These are phyloP conservation scores for Clavulina sp. DNA, from an alignment of 768 basidiomycete genomes.

Conservation along the genomic window DNA sequence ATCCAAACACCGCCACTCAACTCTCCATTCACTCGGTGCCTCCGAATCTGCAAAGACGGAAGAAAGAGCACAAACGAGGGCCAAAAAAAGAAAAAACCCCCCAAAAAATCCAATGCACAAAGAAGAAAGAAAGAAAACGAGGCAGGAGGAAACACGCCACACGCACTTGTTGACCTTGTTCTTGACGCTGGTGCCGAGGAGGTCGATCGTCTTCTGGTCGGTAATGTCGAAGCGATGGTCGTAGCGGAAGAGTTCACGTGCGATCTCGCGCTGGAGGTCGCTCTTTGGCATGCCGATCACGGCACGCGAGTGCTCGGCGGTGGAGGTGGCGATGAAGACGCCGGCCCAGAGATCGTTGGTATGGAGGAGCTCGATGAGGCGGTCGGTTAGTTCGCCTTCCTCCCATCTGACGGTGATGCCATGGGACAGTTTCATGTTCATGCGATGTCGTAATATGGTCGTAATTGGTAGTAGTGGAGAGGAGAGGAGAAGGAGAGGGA, in stretches of 20 bases:
- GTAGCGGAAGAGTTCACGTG: constrained; percentile 10
- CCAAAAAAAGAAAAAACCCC: too few relatives aligned
- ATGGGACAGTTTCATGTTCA: too few relatives aligned
- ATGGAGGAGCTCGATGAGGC: constrained; percentile 9
- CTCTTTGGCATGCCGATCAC: constrained; percentile 11
- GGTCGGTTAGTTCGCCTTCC: constrained; percentile 13
- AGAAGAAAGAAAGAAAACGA: too few relatives aligned
- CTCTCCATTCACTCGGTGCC: too few relatives aligned
- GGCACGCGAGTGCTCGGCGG: constrained; percentile 5
- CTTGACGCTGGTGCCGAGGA: constrained; percentile 12
- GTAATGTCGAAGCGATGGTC: constrained; percentile 11
- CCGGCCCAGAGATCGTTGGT: constrained; percentile 12
- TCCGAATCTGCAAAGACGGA: too few relatives aligned
- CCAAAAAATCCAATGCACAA: not conserved
- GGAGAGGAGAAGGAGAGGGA: not conserved
- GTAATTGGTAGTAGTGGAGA: not conserved
- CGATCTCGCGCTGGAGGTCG: constrained; percentile 12
- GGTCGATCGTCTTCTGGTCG: constrained; percentile 9
- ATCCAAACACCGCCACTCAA: too few relatives aligned
- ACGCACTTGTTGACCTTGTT: constrained; percentile 13
- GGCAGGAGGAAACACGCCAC: not conserved
- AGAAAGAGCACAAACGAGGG: too few relatives aligned
- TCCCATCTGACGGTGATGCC: constrained; percentile 11
- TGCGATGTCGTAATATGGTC: not conserved
- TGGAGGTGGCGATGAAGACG: constrained; percentile 10